These are phyloP conservation scores for Coemansia javaensis DNA, from an alignment of 192 early-diverging fungal genomes.

Conservation along the genomic window DNA sequence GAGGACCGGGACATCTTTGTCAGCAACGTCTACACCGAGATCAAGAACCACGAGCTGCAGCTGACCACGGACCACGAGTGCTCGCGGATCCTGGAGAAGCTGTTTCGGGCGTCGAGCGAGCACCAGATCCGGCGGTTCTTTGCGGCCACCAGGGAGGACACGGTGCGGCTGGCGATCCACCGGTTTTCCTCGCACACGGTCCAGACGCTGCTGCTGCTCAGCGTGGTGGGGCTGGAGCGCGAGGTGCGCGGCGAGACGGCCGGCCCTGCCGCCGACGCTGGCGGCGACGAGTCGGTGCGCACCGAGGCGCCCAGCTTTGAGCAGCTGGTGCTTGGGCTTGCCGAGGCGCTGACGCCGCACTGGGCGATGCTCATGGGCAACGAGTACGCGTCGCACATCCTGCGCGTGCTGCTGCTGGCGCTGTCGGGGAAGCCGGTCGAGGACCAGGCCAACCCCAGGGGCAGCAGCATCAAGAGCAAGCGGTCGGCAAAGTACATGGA, in stretches of 20 bases:
- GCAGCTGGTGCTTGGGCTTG: slow-evolving; percentile 58
- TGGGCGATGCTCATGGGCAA: slow-evolving; percentile 62
- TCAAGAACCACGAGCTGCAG: slow-evolving; percentile 68
- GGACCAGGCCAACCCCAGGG: slow-evolving; percentile 46
- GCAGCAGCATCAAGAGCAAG: slow-evolving; percentile 65
- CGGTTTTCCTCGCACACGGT: slow-evolving; percentile 84
- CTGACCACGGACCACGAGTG: slow-evolving; percentile 72
- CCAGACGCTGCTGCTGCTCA: slow-evolving; percentile 73
- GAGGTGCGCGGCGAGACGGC: slow-evolving; percentile 55
- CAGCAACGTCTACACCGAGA: slow-evolving; percentile 69
- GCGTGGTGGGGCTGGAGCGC: slow-evolving; percentile 68
- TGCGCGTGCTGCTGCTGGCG: slow-evolving; percentile 66
- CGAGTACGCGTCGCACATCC: slow-evolving; percentile 69
- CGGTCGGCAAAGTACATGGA: slow-evolving; percentile 63
- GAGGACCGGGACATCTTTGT: slow-evolving; percentile 65
- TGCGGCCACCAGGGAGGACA: slow-evolving; percentile 55
- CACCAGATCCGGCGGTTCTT: slow-evolving; percentile 72
- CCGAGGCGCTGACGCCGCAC: slow-evolving; percentile 51
- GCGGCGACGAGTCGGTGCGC: slow-evolving; percentile 11
- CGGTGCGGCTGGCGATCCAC: slow-evolving; percentile 67
- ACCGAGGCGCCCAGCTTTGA: slow-evolving; percentile 65
- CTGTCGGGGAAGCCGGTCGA: slow-evolving; percentile 59
- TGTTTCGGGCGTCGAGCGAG: slow-evolving; percentile 65
- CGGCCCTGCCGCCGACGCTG: slow-evolving; percentile 16
- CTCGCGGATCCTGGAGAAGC: slow-evolving; percentile 75